Evolutionary conservation across 2,329 filamentous ascomycete genomes (phyloP), one percentile per base, ranked within the genome.

Genomic region (Fusarium sulawesiense): DNA sequence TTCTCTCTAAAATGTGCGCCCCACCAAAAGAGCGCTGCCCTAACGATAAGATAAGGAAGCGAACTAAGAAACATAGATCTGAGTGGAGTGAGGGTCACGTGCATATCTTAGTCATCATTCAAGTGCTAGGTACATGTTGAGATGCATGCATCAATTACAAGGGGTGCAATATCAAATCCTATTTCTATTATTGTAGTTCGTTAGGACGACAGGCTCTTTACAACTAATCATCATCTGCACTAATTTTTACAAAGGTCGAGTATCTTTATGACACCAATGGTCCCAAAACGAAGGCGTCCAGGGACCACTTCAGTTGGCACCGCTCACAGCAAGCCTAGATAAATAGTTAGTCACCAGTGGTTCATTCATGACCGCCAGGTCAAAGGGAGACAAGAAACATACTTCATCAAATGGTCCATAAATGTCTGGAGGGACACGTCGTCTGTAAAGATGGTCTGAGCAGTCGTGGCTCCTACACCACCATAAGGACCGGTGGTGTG

Each of bases 381-480:
- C 30, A n/a, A 18, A 23, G 23, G 16, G 6, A 14, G 48, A 23
- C 8, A 11, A 21, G 5, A 21, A 25, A 63, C 60, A 18, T 86
- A 94, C 93, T 99, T 99, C 96, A 99, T 99, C 79, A 99, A 85
- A 83, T 98, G 94, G 77, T 99, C 96, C 96, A 99, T 99, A 79
- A 99, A 99, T 2, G 95, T 98, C 82, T 98, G 95, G 78, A 99
- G 84, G 57, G 94, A 98, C 57, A 99, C 96, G 80, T 99, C 96
- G 77, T 99, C 96, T 1, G 96, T 99, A 83, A 99, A 99, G 76
- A 99, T 99, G 7, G 96, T 99, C 82, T 99, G 96, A 11, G 95
- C 94, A 48, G 92, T 94, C 77, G 95, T 93, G 4, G 88, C 87
- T 30, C 92, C 90, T 50, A 95, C 92, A 66, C 94, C 94, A 59